Conservation (phyloP, 139 green algal genomes). For the Chlamydomonas eustigma region DNA sequence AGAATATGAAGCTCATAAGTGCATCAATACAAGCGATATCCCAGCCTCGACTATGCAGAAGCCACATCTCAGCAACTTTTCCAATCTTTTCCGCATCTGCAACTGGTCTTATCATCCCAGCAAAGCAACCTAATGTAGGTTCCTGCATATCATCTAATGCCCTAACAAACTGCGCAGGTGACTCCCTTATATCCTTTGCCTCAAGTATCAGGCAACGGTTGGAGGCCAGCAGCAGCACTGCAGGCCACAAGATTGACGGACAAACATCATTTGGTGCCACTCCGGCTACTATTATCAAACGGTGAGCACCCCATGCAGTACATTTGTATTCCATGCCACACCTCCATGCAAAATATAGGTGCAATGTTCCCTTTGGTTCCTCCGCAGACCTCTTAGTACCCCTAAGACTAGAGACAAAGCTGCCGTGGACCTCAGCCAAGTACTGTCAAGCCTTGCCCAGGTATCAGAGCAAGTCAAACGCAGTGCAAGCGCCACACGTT, state of each 20-base stretch:
- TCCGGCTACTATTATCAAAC: background rate
- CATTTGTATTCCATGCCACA: background rate
- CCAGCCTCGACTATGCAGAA: too few relatives aligned
- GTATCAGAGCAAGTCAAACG: constrained; percentile 10
- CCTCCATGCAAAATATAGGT: too few relatives aligned
- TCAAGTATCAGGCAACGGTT: background rate
- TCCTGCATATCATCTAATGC: too few relatives aligned
- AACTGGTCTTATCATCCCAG: too few relatives aligned
- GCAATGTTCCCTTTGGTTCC: too few relatives aligned
- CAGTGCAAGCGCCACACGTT: background rate
- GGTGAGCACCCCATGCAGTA: background rate
- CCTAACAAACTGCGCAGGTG: too few relatives aligned
- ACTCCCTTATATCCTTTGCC: background rate
- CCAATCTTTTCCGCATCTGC: too few relatives aligned
- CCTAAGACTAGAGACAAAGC: background rate
- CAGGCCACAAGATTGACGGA: background rate
- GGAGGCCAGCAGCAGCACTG: background rate
- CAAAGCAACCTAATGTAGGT: too few relatives aligned
- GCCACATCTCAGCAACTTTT: too few relatives aligned
- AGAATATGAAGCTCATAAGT: too few relatives aligned
- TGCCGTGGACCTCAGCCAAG: background rate
- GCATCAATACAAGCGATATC: too few relatives aligned
- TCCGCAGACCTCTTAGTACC: too few relatives aligned
- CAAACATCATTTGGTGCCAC: background rate
- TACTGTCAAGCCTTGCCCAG: background rate